Evolutionary conservation across 148 eudicot species (phyloP), one percentile per base, ranked within the genome.

Genomic region (Fagopyrum tataricum): DNA sequence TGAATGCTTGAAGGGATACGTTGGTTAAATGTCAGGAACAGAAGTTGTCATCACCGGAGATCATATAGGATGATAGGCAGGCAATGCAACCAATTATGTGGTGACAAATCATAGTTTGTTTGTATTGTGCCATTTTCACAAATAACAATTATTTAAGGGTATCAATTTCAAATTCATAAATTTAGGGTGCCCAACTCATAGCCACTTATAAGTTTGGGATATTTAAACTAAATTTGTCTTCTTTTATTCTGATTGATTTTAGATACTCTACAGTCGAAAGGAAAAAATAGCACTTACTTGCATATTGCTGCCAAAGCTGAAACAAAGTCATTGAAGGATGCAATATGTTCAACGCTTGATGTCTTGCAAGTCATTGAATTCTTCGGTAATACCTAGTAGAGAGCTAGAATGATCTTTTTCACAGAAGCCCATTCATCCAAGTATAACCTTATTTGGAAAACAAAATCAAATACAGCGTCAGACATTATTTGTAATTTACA

Each of bases 291-390:
- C 4, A 5, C 10, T 41, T 80, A 91, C 98, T 97, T 93, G 91
- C 83, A 83, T 31, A n/a, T n/a, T 56, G 84, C 85, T 55, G 86
- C 81, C 76, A 88, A 67, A 72, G 75, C 75, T 76, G 96, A 88
- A 61, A 92, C 75, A 62, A 81, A 77, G 66, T 88, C 91, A 75
- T 79, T 87, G 87, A 75, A 4, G 77, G 72, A 78, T 82, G 85
- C 75, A 82, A 78, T 74, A n/a, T 84, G 78, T 74, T 87, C 90
- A 53, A 87, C 96, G 83, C 87, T 89, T n/a, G n/a, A 90, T 88
- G 15, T 80, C 84, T 69, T 89, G 89, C 93, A 94, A 89, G 77
- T 91, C 85, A 80, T 94, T 90, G 78, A 83, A 89, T 72, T 97
- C 92, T n/a, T n/a, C n/a, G n/a, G n/a, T n/a, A n/a, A n/a, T n/a